Conservation (phyloP, 2,329 filamentous ascomycete genomes). For the Sodiomyces alkalinus region DNA sequence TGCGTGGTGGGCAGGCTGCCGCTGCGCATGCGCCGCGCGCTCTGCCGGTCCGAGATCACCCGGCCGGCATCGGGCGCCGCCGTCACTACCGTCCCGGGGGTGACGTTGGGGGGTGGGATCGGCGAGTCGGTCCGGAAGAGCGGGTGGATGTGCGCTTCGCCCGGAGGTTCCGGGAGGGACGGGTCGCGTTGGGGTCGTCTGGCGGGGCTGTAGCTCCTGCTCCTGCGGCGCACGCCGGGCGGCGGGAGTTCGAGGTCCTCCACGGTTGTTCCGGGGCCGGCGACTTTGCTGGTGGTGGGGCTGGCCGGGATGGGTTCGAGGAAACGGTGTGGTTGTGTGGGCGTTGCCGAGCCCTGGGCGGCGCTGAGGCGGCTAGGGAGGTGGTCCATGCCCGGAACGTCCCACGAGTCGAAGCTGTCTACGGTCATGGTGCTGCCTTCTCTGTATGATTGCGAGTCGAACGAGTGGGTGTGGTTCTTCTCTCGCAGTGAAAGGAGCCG, state of each 20-base stretch:
- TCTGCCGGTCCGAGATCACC: constrained; percentile 39
- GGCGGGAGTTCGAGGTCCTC: constrained; percentile 37
- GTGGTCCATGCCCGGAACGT: constrained; percentile 54
- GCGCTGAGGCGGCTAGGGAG: constrained; percentile 44
- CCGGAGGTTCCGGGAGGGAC: constrained; percentile 20
- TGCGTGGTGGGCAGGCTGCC: constrained; percentile 33
- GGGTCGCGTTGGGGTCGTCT: constrained; percentile 7
- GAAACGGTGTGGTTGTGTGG: constrained; percentile 29
- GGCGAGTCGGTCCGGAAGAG: constrained; percentile 62
- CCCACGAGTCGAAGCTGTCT: constrained; percentile 64
- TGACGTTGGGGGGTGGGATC: constrained; percentile 47
- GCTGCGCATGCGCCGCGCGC: constrained; percentile 39
- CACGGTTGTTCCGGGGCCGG: constrained; percentile 45
- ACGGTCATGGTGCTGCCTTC: constrained; percentile 23
- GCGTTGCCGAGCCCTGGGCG: constrained; percentile 33
- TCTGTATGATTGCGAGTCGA: constrained; percentile 25
- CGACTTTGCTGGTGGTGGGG: constrained; percentile 46
- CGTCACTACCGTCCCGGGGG: constrained; percentile 54
- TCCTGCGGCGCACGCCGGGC: constrained; percentile 26
- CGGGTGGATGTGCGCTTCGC: constrained; percentile 61
- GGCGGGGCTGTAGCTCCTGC: constrained; percentile 37
- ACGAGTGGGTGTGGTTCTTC: constrained; percentile 28
- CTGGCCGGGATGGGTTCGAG: constrained; percentile 60
- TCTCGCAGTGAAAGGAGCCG: constrained; percentile 31
- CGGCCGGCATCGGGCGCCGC: constrained; percentile 56